These are phyloP conservation scores for Hymenotorrendiella dingleyae DNA, from an alignment of 2,329 filamentous ascomycete genomes.

Conservation along the genomic window DNA sequence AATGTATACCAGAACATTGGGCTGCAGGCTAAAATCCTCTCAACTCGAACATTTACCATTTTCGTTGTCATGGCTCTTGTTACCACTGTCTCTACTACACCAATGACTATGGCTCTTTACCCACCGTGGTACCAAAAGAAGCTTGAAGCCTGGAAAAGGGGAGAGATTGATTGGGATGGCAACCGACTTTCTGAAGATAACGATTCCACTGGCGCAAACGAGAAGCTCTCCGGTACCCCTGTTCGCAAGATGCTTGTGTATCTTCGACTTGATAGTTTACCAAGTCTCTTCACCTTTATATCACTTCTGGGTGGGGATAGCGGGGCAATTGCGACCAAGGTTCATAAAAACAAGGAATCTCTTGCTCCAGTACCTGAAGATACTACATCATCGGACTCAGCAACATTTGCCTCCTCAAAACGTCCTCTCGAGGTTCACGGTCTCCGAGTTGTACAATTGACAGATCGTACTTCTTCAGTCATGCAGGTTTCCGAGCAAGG, in stretches of 20 bases:
- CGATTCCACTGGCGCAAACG: conserved; percentile 30
- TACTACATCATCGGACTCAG: conserved; percentile 20
- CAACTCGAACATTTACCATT: conserved; percentile 78
- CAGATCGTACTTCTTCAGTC: conserved; percentile 87
- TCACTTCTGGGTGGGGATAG: conserved; percentile 62
- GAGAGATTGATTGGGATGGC: conserved; percentile 86
- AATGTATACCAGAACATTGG: conserved; percentile 59
- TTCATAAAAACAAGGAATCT: conserved; percentile 31
- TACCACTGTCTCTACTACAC: conserved; percentile 79
- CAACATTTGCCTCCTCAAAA: conserved; percentile 16
- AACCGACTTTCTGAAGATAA: conserved; percentile 37
- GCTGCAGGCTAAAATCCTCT: conserved; percentile 75
- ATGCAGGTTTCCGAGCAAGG: conserved; percentile 87
- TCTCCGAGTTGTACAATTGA: conserved; percentile 78
- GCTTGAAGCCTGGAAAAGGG: conserved; percentile 67
- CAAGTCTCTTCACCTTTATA: conserved; percentile 76
- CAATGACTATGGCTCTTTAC: conserved; percentile 67
- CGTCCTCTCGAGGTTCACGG: conserved; percentile 49
- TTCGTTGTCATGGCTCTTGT: conserved; percentile 91
- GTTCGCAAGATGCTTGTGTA: conserved; percentile 70
- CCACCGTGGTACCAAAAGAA: conserved; percentile 73
- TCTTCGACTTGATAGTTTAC: conserved; percentile 77
- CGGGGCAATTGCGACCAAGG: conserved; percentile 26
- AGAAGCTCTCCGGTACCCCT: conserved; percentile 44
- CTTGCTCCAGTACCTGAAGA: conserved; percentile 25